Conservation (phyloP, 176 grass and related monocot species). For the Raddia guianensis region DNA sequence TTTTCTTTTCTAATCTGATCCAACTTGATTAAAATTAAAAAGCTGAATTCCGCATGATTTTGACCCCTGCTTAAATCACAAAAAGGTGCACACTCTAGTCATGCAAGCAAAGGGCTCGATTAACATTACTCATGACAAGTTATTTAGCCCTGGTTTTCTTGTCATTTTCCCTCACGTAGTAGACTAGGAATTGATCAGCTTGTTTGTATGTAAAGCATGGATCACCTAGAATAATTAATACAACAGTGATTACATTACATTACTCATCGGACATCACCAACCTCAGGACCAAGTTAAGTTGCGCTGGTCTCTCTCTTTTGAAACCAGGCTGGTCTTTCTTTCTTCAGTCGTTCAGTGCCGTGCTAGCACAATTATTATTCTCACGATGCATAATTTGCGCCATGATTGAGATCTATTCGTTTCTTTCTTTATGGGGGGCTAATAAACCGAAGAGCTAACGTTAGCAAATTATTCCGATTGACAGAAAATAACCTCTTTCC, state of each 20-base stretch:
- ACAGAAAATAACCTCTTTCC: constrained; percentile 1
- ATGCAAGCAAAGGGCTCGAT: background rate
- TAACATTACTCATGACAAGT: background rate
- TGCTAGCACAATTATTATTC: constrained; percentile 10
- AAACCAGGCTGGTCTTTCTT: background rate
- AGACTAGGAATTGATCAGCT: background rate
- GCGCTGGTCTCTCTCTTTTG: background rate
- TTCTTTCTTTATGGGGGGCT: background rate
- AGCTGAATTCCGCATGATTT: too few relatives aligned
- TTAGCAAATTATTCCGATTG: background rate
- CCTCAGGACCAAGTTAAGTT: background rate
- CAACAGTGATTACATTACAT: background rate
- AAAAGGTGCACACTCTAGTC: background rate
- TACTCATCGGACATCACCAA: background rate
- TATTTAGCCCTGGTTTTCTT: background rate
- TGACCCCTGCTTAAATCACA: background rate
- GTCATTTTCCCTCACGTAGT: background rate
- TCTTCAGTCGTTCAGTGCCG: background rate
- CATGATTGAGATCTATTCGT: background rate
- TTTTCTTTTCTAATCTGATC: too few relatives aligned
- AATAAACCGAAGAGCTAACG: background rate
- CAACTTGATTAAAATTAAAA: too few relatives aligned
- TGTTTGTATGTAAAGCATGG: background rate
- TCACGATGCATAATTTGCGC: background rate
- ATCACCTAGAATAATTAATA: background rate